These are phyloP conservation scores for Hevea brasiliensis DNA, from an alignment of 345 rosid species.

Conservation along the genomic window DNA sequence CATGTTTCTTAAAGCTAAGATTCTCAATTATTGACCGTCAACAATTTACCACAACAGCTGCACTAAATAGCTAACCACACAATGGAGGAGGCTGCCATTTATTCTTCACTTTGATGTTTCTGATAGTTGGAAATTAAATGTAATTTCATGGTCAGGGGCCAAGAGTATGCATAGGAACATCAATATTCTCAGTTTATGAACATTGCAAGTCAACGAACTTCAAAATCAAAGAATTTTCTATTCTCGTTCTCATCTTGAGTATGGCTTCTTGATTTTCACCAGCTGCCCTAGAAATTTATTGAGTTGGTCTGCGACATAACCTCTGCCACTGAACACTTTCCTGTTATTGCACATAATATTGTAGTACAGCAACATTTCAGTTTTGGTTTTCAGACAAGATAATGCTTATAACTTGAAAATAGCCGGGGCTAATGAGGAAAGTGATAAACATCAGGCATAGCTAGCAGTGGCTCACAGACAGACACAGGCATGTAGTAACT, in stretches of 20 bases:
- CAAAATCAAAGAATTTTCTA: background rate
- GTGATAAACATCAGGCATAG: no score
- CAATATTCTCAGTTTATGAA: background rate
- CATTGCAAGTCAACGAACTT: background rate
- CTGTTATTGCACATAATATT: slow-evolving; percentile 22
- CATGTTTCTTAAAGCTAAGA: no score
- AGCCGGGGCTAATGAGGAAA: background rate
- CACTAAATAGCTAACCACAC: no score
- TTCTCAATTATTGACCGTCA: no score
- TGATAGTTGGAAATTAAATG: no score
- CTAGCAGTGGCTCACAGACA: background rate
- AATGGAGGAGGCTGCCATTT: no score
- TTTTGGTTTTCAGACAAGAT: background rate
- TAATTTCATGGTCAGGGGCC: no score
- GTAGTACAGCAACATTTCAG: background rate
- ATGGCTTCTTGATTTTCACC: background rate
- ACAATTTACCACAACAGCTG: no score
- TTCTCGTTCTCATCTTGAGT: background rate
- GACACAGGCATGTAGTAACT: background rate
- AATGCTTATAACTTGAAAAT: background rate
- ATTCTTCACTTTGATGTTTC: no score
- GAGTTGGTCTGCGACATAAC: slow-evolving; percentile 44
- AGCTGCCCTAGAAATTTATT: slow-evolving; percentile 1
- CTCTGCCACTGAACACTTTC: slow-evolving; percentile 42
- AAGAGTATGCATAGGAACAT: background rate